Evolutionary conservation across 116 monocot genomes (phyloP).

Genomic region (Trichopus zeylanicus): DNA sequence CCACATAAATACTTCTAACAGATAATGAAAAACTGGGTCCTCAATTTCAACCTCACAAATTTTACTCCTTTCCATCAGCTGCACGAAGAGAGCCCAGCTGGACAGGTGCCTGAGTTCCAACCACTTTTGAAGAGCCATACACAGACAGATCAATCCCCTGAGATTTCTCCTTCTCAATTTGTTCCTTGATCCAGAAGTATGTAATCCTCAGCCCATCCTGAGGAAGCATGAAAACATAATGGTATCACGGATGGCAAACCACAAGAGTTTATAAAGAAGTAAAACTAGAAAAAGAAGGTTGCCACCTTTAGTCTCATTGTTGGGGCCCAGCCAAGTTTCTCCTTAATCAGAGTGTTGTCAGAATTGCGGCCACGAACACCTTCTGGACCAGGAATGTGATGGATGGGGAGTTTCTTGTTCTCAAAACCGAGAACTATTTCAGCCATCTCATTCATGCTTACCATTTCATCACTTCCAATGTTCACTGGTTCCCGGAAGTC

Average conservation of each 20-base stretch:
- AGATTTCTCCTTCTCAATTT: constrained; percentile 82
- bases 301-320: constrained; percentile 93
- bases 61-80: constrained; percentile 90
- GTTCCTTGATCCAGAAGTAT: constrained; percentile 95
- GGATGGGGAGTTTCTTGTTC: constrained; percentile 79
- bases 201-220: constrained; percentile 93
- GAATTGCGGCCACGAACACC: constrained; percentile 98
- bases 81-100: constrained; percentile 96
- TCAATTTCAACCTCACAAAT: neutral
- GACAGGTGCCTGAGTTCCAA: constrained; percentile 89
- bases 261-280: neutral
- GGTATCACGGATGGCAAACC: neutral
- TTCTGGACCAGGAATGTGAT: constrained; percentile 98
- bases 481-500: constrained; percentile 95
- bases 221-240: neutral
- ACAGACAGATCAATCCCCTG: constrained; percentile 56
- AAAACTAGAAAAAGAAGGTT: neutral
- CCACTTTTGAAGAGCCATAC: constrained; percentile 92
- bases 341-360: constrained; percentile 88
- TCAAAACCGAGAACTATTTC: constrained; percentile 91
- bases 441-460: constrained; percentile 99
- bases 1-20: neutral
- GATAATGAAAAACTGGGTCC: neutral
- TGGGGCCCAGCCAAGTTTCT: constrained; percentile 96
- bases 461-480: constrained; percentile 99